These are phyloP conservation scores for Flagelloscypha sp. DNA, from an alignment of 768 basidiomycete genomes.

Conservation along the genomic window DNA sequence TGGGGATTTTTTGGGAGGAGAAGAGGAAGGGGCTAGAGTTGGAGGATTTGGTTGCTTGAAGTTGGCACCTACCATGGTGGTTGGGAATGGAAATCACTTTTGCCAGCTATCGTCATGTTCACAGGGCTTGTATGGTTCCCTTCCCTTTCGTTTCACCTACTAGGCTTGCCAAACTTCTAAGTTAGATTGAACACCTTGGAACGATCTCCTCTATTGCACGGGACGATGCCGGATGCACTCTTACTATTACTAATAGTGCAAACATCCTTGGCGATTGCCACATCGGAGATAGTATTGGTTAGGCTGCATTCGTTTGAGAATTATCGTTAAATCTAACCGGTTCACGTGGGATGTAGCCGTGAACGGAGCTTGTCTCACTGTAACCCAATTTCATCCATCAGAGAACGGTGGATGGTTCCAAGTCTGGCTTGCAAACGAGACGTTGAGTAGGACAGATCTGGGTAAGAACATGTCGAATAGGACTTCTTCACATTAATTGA, in stretches of 20 bases:
- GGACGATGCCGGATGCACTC: conserved; percentile 71
- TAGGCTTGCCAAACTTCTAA: conserved; percentile 6
- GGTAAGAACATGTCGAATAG: conserved; percentile 43
- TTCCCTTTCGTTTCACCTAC: too few relatives aligned
- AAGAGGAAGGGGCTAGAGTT: too few relatives aligned
- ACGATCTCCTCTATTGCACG: conserved; percentile 55
- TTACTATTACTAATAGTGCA: conserved; percentile 64
- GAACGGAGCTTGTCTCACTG: conserved; percentile 76
- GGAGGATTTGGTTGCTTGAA: too few relatives aligned
- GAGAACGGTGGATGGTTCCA: conserved; percentile 74
- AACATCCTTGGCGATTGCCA: conserved; percentile 82
- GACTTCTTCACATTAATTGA: conserved; percentile 1
- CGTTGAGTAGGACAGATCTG: conserved; percentile 81
- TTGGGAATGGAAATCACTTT: too few relatives aligned
- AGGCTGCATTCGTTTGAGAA: too few relatives aligned
- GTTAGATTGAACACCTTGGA: conserved; percentile 85
- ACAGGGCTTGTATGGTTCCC: conserved; percentile 70
- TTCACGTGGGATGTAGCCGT: too few relatives aligned
- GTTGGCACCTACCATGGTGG: too few relatives aligned
- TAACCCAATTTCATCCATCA: conserved; percentile 67
- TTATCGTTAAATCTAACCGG: too few relatives aligned
- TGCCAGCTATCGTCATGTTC: conserved; percentile 44
- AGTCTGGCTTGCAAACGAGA: conserved; percentile 95
- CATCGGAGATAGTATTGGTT: conserved; percentile 92
- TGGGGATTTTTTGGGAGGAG: too few relatives aligned